phyloP scores from a whole-genome alignment of 495 filamentous ascomycete species.

The Thermothielavioides terrestris region DNA sequence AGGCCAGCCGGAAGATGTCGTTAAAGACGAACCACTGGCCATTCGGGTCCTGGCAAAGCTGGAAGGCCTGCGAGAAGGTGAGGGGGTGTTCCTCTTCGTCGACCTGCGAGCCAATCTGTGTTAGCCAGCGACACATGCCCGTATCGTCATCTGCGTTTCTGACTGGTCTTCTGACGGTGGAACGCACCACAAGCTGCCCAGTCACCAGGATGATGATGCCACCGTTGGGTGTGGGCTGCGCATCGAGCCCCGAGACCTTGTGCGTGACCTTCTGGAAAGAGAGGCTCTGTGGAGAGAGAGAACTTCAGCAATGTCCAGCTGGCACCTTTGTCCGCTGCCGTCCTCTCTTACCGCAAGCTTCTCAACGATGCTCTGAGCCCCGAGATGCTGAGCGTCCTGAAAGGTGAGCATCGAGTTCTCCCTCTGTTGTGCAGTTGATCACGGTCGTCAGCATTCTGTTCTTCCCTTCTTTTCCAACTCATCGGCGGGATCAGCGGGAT shows the following conservation, averaged over 20 bases:
- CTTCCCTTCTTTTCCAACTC: not conserved
- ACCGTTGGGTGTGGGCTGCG: constrained; percentile 57
- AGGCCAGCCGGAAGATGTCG: constrained; percentile 84
- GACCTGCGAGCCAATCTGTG: constrained; percentile 42
- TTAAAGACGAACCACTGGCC: constrained; percentile 80
- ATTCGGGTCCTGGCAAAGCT: constrained; percentile 58
- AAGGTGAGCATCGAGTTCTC: constrained; percentile 89
- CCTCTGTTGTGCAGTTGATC: constrained; percentile 44
- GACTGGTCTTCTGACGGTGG: too few relatives aligned
- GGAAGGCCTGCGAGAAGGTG: constrained; percentile 80
- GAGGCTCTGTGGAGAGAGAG: constrained; percentile 44
- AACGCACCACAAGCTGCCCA: constrained; percentile 68
- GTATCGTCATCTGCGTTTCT: not conserved
- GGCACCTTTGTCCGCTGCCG: too few relatives aligned
- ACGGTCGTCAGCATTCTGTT: not conserved
- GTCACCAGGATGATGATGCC: constrained; percentile 79
- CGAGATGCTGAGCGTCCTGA: constrained; percentile 54
- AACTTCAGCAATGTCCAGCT: constrained; percentile 8
- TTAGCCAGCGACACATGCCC: not conserved
- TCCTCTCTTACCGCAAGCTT: constrained; percentile 63
- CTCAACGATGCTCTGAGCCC: constrained; percentile 54
- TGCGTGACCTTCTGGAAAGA: constrained; percentile 77
- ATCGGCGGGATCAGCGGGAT: not conserved
- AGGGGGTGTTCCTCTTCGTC: constrained; percentile 74
- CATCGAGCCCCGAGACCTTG: constrained; percentile 58